These are phyloP conservation scores for Atkinsonella texensis DNA, from an alignment of 2,329 filamentous ascomycete species.

Conservation along the genomic window DNA sequence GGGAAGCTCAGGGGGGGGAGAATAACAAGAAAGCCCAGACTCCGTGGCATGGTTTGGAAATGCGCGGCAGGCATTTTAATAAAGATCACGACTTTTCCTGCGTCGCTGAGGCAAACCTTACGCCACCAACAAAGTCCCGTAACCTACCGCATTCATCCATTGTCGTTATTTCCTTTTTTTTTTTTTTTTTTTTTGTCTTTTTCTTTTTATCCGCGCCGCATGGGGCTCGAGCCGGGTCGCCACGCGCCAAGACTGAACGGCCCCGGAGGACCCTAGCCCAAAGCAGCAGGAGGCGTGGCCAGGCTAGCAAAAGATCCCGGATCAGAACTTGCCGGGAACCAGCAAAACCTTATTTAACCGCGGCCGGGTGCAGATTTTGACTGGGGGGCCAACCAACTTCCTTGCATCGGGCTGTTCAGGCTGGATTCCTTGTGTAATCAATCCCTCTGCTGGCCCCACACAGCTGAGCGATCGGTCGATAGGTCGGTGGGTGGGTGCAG, in stretches of 20 bases:
- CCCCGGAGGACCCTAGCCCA: slow-evolving; percentile 4
- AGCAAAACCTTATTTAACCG: background rate
- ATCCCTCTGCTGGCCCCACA: background rate
- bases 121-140: too few species aligned
- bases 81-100: too few species aligned
- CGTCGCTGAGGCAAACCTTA: too few species aligned
- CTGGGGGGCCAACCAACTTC: too few species aligned
- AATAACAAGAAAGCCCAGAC: background rate
- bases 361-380: too few species aligned
- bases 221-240: background rate
- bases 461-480: background rate
- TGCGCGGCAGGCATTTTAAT: too few species aligned
- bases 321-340: background rate
- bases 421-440: too few species aligned
- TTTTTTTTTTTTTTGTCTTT: too few species aligned
- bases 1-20: background rate
- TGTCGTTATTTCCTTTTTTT: too few species aligned
- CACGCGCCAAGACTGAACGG: slow-evolving; percentile 2
- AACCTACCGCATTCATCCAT: too few species aligned
- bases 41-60: too few species aligned
- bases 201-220: background rate
- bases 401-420: too few species aligned
- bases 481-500: background rate
- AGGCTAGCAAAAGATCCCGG: slow-evolving; percentile 7
- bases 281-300: background rate